Evolutionary conservation across 768 basidiomycete genomes (phyloP).

Genomic region (Paxillus ammoniavirescens): DNA sequence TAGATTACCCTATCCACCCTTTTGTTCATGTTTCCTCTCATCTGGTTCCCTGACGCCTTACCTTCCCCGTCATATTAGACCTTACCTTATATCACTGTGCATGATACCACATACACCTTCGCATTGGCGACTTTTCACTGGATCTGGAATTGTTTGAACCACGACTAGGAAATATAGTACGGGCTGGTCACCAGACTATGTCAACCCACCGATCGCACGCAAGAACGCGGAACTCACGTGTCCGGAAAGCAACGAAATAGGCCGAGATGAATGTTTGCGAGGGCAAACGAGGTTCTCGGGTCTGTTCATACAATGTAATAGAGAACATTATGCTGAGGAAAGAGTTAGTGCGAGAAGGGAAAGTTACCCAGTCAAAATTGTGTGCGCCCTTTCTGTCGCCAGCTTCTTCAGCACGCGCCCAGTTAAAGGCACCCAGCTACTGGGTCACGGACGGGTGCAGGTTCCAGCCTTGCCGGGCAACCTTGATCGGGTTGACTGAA

Average conservation of each 20-base stretch:
- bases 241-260: slow-evolving; percentile 96
- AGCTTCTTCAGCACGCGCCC: slow-evolving; percentile 82
- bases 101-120: not conserved
- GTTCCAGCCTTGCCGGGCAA: too few species aligned
- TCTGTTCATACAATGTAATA: slow-evolving; percentile 23
- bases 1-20: not conserved
- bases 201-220: slow-evolving; percentile 3
- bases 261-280: slow-evolving; percentile 90
- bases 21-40: not conserved
- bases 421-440: too few species aligned
- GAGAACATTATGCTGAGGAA: not conserved
- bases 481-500: too few species aligned
- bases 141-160: not conserved
- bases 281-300: slow-evolving; percentile 79
- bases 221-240: slow-evolving; percentile 50
- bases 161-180: too few species aligned
- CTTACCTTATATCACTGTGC: not conserved
- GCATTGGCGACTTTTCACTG: not conserved
- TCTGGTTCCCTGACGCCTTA: not conserved
- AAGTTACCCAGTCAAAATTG: slow-evolving; percentile 53
- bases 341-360: not conserved
- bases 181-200: too few species aligned
- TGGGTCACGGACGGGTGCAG: too few species aligned
- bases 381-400: slow-evolving; percentile 68
- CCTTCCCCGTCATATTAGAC: not conserved